phyloP scores from a whole-genome alignment of 2,329 filamentous ascomycete species.

The Cladosporium sp. region DNA sequence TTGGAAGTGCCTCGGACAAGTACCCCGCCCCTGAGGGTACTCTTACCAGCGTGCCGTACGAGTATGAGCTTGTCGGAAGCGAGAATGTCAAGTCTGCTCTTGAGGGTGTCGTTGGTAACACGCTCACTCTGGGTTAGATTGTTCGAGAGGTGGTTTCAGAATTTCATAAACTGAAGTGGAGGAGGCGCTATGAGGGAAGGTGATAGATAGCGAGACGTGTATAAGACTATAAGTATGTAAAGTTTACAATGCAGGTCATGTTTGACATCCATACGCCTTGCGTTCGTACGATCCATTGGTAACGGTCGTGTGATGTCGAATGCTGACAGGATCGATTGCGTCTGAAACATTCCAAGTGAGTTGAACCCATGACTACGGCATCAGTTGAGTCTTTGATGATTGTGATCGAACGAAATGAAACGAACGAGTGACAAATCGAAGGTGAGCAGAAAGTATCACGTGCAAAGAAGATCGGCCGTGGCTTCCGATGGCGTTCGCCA shows the following conservation, averaged over 20 bases:
- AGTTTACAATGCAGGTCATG: conserved; percentile 6
- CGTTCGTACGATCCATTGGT: background rate
- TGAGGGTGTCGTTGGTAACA: conserved; percentile 44
- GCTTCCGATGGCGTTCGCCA: too few species aligned
- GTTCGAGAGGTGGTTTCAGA: background rate
- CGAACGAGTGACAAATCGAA: too few species aligned
- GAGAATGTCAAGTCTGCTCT: conserved; percentile 42
- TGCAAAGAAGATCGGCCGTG: too few species aligned
- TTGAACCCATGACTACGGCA: too few species aligned
- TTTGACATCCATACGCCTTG: background rate
- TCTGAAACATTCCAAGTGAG: background rate
- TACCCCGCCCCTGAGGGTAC: conserved; percentile 40
- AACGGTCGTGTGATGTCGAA: too few species aligned
- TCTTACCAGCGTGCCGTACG: conserved; percentile 40
- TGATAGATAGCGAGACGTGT: background rate
- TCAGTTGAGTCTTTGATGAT: too few species aligned
- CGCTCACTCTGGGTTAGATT: conserved; percentile 36
- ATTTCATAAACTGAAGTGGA: background rate
- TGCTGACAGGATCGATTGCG: too few species aligned
- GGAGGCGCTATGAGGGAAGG: background rate
- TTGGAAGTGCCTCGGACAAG: conserved; percentile 34
- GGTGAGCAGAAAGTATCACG: too few species aligned
- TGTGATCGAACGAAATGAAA: too few species aligned
- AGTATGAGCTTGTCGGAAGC: conserved; percentile 38
- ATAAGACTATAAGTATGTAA: too few species aligned